Conservation (phyloP, 129 eudicot genomes). For the Escallonia rubra region DNA sequence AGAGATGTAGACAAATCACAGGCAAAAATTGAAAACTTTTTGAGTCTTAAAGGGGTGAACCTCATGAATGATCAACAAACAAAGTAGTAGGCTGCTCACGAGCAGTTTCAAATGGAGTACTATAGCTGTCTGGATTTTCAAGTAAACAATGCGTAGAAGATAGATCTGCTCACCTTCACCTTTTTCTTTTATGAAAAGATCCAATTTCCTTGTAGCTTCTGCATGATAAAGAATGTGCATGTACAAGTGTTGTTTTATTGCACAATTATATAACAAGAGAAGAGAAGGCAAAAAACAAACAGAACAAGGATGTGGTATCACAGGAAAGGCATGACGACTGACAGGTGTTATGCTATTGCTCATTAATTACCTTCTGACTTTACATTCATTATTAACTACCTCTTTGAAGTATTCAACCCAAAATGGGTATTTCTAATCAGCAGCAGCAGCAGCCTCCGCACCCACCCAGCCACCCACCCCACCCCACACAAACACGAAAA, state of each 20-base stretch:
- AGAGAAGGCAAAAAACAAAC: slow-evolving; percentile 11
- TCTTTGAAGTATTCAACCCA: slow-evolving; percentile 7
- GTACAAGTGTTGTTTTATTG: not conserved
- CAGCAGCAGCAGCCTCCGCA: not conserved
- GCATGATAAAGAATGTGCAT: slow-evolving; percentile 30
- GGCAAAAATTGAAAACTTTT: slow-evolving; percentile 18
- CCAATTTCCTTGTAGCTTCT: slow-evolving; percentile 20
- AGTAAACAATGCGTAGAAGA: slow-evolving; percentile 5
- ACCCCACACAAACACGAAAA: not conserved
- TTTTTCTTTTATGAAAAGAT: slow-evolving; percentile 17
- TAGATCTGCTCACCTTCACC: slow-evolving; percentile 22
- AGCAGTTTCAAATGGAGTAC: slow-evolving; percentile 22
- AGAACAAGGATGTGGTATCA: slow-evolving; percentile 31
- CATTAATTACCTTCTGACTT: slow-evolving; percentile 3
- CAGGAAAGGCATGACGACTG: slow-evolving; percentile 40
- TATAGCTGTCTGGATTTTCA: not conserved
- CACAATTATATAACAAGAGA: not conserved
- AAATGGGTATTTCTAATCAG: slow-evolving; percentile 5
- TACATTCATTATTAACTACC: slow-evolving; percentile 6
- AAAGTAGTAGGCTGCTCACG: slow-evolving; percentile 52
- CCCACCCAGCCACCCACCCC: not conserved
- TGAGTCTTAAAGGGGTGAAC: slow-evolving; percentile 31
- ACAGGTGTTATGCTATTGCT: slow-evolving; percentile 13
- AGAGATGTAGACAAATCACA: slow-evolving; percentile 27
- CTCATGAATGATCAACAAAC: slow-evolving; percentile 55